Evolutionary conservation across 495 filamentous ascomycete genomes (phyloP), one percentile per base, ranked within the genome.

Genomic region (Penicillium flavigenum): DNA sequence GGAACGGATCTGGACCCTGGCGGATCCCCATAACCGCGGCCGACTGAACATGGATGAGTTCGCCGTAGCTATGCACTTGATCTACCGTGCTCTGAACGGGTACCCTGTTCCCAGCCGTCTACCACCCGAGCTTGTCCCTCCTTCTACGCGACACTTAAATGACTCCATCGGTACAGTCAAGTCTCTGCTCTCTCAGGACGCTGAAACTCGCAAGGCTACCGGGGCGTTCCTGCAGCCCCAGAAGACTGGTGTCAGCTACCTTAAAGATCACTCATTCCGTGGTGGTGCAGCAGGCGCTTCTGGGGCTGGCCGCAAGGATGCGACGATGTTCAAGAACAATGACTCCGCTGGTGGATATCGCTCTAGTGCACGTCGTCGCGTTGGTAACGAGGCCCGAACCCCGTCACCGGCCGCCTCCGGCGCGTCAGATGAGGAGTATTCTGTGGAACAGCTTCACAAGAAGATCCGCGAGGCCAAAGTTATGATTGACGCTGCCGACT

Each of bases 51-150:
- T 98, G 74, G 95, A 99, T 70, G 95, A 99, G 66, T 99, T 99
- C 70, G 92, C 95, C 17, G 92, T 99, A 39, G 93, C 90, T 7
- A 99, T 99, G 94, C 95, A 99, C 81, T 76, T 99, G 70, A 98
- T 99, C 54, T 99, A 98, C 68, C 85, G 95, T 60, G 96, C 92
- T 68, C 81, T 98, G 26, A 98, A 98, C 60, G 92, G 92, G 27
- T 96, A 99, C 65, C 92, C 94, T 2, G 81, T 97, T 45, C 95
- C 95, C n/a, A 88, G 85, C 63, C 88, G 89, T 43, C 80, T 98
- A 16, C 95, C 95, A 5, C 85, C 95, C 5, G 95, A 99, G 76
- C 85, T 99, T 47, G 86, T 98, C 14, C 95, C 95, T 45, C 95
- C 95, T 1, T 97, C 93, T 5, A 95, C 93, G n/a, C 85, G 92